Percentiles rank a stretch among this genome's conserved stretches.
Conservation (phyloP, 805 yeast genomes). For the Zygotorulaspora danielsina region DNA sequence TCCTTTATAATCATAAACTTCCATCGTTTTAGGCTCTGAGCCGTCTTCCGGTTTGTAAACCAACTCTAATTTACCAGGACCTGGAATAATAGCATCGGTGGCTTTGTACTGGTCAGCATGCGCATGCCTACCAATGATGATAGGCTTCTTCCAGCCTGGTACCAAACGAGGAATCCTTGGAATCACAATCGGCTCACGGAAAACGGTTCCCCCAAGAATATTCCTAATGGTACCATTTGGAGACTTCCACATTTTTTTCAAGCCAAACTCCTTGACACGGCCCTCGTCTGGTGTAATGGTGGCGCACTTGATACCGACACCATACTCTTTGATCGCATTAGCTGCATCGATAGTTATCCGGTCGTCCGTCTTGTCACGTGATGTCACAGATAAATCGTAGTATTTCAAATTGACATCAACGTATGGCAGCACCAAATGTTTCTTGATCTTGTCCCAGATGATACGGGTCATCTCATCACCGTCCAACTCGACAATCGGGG, state of each 20-base stretch:
- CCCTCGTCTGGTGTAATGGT: constrained; percentile 82
- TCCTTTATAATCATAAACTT: constrained; percentile 56
- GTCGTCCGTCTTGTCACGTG: constrained; percentile 68
- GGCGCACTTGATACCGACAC: constrained; percentile 82
- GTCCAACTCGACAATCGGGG: constrained; percentile 73
- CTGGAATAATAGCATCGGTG: constrained; percentile 63
- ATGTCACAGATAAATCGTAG: constrained; percentile 65
- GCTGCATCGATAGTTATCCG: constrained; percentile 76
- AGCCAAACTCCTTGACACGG: constrained; percentile 66
- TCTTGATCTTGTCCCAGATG: constrained; percentile 73
- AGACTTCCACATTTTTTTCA: constrained; percentile 80
- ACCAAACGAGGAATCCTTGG: constrained; percentile 72
- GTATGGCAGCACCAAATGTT: constrained; percentile 61
- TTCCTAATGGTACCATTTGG: constrained; percentile 84
- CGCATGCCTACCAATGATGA: constrained; percentile 82
- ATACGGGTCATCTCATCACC: constrained; percentile 88
- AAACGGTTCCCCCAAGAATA: constrained; percentile 76
- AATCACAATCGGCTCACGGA: constrained; percentile 78
- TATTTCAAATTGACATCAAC: constrained; percentile 70
- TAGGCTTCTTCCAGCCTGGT: constrained; percentile 78
- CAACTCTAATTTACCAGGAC: constrained; percentile 58
- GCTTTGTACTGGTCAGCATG: constrained; percentile 84
- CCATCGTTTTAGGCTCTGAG: constrained; percentile 38
- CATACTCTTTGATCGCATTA: constrained; percentile 64
- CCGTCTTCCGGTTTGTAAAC: constrained; percentile 63